phyloP scores from a whole-genome alignment of 331 rosid genomes.

The Ulmus americana region DNA sequence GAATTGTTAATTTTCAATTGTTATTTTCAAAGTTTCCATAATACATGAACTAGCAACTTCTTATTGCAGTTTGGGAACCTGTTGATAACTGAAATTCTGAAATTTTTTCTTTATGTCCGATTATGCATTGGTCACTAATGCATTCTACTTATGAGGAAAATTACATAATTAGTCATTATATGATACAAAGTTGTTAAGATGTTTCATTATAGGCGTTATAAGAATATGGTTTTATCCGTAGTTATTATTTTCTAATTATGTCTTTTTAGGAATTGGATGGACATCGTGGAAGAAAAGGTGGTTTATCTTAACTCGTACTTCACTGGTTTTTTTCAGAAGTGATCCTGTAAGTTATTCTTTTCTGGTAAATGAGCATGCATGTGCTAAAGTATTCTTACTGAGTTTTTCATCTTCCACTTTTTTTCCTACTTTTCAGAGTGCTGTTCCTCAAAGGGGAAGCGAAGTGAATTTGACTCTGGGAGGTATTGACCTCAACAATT shows the following conservation, averaged over 20 bases:
- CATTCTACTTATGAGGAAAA: no score
- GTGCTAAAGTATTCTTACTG: not conserved
- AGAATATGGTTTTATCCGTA: not conserved
- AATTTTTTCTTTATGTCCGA: not conserved
- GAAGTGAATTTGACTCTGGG: constrained; percentile 96
- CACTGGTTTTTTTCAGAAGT: constrained; percentile 94
- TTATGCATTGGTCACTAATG: no score
- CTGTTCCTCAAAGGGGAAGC: constrained; percentile 62
- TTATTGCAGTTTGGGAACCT: not conserved
- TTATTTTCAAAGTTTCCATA: no score
- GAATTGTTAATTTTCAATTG: no score
- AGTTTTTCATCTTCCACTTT: constrained; percentile 16
- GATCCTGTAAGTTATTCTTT: constrained; percentile 78
- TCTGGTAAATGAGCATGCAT: constrained; percentile 16
- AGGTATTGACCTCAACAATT: constrained; percentile 99
- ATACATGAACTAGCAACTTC: constrained; percentile 9
- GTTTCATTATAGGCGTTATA: not conserved
- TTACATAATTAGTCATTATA: no score
- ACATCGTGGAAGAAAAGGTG: constrained; percentile 99
- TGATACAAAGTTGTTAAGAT: not conserved
- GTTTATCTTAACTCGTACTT: constrained; percentile 86
- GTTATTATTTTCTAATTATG: constrained; percentile 9
- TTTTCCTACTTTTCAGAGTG: constrained; percentile 43
- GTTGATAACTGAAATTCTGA: not conserved
- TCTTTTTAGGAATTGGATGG: constrained; percentile 83